Evolutionary conservation across 805 yeast genomes (phyloP).

Genomic region (Metschnikowia kofuensis): DNA sequence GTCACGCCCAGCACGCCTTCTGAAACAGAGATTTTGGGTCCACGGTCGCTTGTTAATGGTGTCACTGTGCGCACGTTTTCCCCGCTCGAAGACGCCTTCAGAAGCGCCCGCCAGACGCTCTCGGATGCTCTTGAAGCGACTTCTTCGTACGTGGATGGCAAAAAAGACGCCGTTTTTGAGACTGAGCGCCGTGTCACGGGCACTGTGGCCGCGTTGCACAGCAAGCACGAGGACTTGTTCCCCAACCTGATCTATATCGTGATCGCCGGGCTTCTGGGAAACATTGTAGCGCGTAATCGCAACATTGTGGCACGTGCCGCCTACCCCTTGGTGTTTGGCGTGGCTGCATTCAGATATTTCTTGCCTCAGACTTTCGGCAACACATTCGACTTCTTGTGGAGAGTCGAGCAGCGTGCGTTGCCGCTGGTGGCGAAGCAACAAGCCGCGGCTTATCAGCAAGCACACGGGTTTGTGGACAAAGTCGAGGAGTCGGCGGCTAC

Average conservation of each 20-base stretch:
- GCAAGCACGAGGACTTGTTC: constrained; percentile 61
- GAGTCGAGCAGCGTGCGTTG: constrained; percentile 54
- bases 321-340: constrained; percentile 60
- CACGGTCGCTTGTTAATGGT: constrained; percentile 51
- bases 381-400: constrained; percentile 55
- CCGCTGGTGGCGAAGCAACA: constrained; percentile 69
- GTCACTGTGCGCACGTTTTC: constrained; percentile 53
- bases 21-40: constrained; percentile 44
- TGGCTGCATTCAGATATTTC: constrained; percentile 62
- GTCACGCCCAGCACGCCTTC: constrained; percentile 40
- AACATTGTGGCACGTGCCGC: constrained; percentile 51
- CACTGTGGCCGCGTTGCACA: constrained; percentile 63
- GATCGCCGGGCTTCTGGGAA: constrained; percentile 69
- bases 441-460: constrained; percentile 37
- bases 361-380: constrained; percentile 71
- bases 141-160: constrained; percentile 40
- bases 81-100: constrained; percentile 47
- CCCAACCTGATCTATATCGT: constrained; percentile 70
- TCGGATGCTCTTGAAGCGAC: constrained; percentile 26
- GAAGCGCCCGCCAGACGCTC: constrained; percentile 45
- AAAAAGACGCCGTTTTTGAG: constrained; percentile 48
- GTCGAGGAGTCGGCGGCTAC: constrained; percentile 43
- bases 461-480: constrained; percentile 35
- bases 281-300: constrained; percentile 68
- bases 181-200: constrained; percentile 63